Evolutionary conservation across 768 basidiomycete genomes (phyloP).

Genomic region (Russula vinacea): DNA sequence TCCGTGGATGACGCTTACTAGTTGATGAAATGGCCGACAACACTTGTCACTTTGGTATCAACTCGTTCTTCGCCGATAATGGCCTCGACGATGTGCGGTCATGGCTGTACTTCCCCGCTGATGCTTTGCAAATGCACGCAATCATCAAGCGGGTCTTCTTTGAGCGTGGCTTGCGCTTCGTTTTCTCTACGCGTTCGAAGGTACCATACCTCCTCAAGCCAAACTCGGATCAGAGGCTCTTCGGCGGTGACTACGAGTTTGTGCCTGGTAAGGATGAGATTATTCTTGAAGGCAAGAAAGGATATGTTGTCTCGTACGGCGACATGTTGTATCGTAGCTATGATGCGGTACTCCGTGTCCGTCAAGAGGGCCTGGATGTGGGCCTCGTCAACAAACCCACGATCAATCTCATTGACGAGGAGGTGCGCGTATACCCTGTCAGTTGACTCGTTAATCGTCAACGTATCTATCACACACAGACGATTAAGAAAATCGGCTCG

Average conservation of each 20-base stretch:
- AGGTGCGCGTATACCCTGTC: slow-evolving; percentile 41
- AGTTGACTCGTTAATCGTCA: neutral
- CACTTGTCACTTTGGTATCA: slow-evolving; percentile 68
- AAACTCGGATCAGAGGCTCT: slow-evolving; percentile 64
- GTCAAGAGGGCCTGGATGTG: slow-evolving; percentile 71
- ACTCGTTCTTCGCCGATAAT: slow-evolving; percentile 86
- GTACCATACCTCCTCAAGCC: slow-evolving; percentile 82
- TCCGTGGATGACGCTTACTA: neutral
- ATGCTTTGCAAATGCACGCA: slow-evolving; percentile 75
- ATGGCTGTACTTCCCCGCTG: slow-evolving; percentile 85
- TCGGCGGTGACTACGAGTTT: slow-evolving; percentile 70
- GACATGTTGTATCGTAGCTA: slow-evolving; percentile 83
- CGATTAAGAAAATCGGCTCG: slow-evolving; percentile 65
- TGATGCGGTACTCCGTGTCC: slow-evolving; percentile 75
- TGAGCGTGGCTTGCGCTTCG: slow-evolving; percentile 74
- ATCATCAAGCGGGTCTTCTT: slow-evolving; percentile 78
- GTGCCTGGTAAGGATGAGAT: slow-evolving; percentile 82
- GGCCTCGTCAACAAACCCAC: slow-evolving; percentile 86
- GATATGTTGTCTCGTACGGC: slow-evolving; percentile 82
- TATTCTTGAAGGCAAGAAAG: slow-evolving; percentile 70
- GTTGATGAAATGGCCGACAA: slow-evolving; percentile 52
- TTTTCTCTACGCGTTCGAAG: slow-evolving; percentile 88
- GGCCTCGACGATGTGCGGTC: slow-evolving; percentile 77
- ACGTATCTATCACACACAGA: slow-evolving; percentile 40
- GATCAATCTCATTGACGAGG: slow-evolving; percentile 79